Evolutionary conservation across 768 basidiomycete genomes (phyloP).

Genomic region (Lactarius deliciosus): DNA sequence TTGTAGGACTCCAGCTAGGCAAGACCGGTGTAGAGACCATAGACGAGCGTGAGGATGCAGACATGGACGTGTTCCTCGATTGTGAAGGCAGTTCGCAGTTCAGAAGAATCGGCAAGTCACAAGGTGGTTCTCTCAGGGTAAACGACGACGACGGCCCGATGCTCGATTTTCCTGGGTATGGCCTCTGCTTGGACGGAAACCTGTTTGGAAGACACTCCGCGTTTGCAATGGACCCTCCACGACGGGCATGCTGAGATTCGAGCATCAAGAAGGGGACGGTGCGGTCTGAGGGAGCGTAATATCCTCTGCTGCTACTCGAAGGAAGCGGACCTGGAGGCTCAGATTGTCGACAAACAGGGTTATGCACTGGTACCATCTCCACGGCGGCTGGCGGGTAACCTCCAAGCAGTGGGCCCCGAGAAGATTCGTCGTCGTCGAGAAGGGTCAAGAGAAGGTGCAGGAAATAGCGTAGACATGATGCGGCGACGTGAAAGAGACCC

Average conservation of each 20-base stretch:
- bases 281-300: background rate
- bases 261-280: background rate
- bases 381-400: conserved; percentile 18
- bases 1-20: conserved; percentile 16
- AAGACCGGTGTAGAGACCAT: conserved; percentile 25
- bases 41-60: conserved; percentile 26
- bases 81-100: conserved; percentile 20
- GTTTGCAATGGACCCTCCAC: background rate
- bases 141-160: conserved; percentile 24
- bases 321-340: conserved; percentile 5
- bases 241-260: conserved; percentile 2
- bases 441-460: conserved; percentile 26
- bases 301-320: background rate
- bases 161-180: background rate
- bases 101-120: conserved; percentile 24
- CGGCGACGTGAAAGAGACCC: conserved; percentile 24
- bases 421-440: conserved; percentile 24
- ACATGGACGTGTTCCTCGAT: conserved; percentile 22
- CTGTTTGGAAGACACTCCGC: background rate
- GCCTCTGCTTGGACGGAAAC: background rate
- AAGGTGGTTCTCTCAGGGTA: conserved; percentile 14
- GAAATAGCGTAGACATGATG: conserved; percentile 25
- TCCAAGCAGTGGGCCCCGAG: conserved; percentile 25
- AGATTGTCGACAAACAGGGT: conserved; percentile 4
- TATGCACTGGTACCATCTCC: conserved; percentile 12